Conservation (phyloP, 1,284 basidiomycete genomes). For the Moniliella sp. region DNA sequence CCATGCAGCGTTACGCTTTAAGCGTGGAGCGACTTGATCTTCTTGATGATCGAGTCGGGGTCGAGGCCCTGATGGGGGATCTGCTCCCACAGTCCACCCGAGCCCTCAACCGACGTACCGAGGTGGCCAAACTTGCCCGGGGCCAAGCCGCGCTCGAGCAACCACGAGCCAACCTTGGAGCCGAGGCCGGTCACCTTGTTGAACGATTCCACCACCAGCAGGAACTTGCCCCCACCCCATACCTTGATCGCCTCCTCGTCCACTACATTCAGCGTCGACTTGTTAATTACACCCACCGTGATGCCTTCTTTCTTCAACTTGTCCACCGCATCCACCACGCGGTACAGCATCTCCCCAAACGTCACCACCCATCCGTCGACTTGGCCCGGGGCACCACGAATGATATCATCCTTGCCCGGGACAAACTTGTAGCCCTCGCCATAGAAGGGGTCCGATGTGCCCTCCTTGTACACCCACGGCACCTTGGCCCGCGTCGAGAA, state of each 20-base stretch:
- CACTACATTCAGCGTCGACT: constrained; percentile 55
- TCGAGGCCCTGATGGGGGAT: constrained; percentile 11
- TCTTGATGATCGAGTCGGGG: constrained; percentile 7
- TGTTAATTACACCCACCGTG: constrained; percentile 61
- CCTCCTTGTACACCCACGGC: constrained; percentile 57
- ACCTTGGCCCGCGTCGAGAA: constrained; percentile 69
- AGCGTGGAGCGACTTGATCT: too few relatives aligned
- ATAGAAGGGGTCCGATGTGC: constrained; percentile 48
- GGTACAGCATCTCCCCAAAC: constrained; percentile 49
- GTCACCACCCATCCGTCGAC: constrained; percentile 50
- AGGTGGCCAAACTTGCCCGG: constrained; percentile 61
- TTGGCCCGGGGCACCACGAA: constrained; percentile 49
- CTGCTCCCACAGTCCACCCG: constrained; percentile 55
- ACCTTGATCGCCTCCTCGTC: constrained; percentile 55
- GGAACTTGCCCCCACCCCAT: constrained; percentile 52
- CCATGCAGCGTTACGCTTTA: too few relatives aligned
- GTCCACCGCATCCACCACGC: constrained; percentile 56
- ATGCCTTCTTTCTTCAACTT: constrained; percentile 48
- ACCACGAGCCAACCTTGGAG: constrained; percentile 56
- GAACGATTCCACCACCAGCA: constrained; percentile 59
- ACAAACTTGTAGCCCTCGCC: constrained; percentile 52
- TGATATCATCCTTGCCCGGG: constrained; percentile 58
- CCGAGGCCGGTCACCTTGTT: constrained; percentile 65
- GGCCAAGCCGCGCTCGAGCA: constrained; percentile 54
- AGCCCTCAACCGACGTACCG: constrained; percentile 54